Base-by-base conservation (phyloP, 805 yeast species). In the Citeromyces matritensis region DNA sequence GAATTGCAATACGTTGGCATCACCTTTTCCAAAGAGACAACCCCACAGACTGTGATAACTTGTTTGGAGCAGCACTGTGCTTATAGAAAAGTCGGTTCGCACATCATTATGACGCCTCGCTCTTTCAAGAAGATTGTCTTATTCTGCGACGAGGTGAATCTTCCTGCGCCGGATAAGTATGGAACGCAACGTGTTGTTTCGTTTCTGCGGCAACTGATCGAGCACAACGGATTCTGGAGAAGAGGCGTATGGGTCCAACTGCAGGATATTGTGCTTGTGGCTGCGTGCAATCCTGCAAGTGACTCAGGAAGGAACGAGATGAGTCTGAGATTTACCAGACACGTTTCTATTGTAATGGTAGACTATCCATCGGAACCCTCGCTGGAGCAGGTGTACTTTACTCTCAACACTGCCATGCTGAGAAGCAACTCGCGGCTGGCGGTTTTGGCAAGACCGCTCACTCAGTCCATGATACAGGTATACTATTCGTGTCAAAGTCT, bases 281-380 rank as follows among this genome's bases (percentile, higher is more conserved):
- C 93, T 6, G 96, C 97, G 0, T 88, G 97, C 49, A 88, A 88
- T 44, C 91, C 95, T 1, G 76, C 95, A 0, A 62, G 74, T 1
- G 93, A 81, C 49, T 69, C 73, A 3, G 95, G 95, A 0, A 62
- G 97, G 37, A 56, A 64, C 8, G 47, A 46, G 3, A 45, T 88
- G 14, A 57, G 73, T 1, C 44, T 57, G 7, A 54, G 95, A 27
- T 76, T 86, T 41, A 49, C 80, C 29, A 60, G 93, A 5, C 86
- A 76, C 42, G 58, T 69, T 3, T 53, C 77, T 1, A 57, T 83
- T 5, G 40, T 88, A 0, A 67, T 72, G 68, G 79, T 86, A 4
- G 94, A 77, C 38, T 78, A 86, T 44, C 96, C 97, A 0, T 74
- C 77, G 0, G 40, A 40, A 5, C 42, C 45, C 3, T 78, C 96